These are phyloP conservation scores for Pezicula rhizophila DNA, from an alignment of 2,329 filamentous ascomycete species.

Conservation along the genomic window DNA sequence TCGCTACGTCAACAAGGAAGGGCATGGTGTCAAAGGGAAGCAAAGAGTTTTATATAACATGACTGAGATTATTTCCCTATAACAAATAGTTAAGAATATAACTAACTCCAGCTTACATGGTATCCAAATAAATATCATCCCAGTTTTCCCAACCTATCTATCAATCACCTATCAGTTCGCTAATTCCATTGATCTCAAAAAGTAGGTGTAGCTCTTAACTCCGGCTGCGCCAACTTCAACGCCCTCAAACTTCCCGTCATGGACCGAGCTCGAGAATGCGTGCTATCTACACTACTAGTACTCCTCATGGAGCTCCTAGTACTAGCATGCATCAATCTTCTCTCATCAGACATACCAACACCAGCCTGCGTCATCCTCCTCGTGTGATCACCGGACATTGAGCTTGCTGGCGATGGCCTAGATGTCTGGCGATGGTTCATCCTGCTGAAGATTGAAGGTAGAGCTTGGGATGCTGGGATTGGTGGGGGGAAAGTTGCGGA, in stretches of 20 bases:
- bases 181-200: slow-evolving; percentile 2
- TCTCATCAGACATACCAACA: neutral
- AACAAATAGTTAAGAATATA: too few species aligned
- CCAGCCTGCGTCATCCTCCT: neutral
- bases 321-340: neutral
- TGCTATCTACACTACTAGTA: neutral
- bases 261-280: slow-evolving; percentile 5
- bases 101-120: too few species aligned
- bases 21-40: too few species aligned
- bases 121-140: too few species aligned
- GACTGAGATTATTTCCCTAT: too few species aligned
- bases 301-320: neutral
- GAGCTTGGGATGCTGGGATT: slow-evolving; percentile 3
- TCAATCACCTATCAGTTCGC: too few species aligned
- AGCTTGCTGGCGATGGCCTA: neutral
- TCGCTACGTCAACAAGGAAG: too few species aligned
- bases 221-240: slow-evolving; percentile 12
- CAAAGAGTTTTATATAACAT: too few species aligned
- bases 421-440: slow-evolving; percentile 11
- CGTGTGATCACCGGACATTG: neutral
- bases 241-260: slow-evolving; percentile 9
- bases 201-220: slow-evolving; percentile 10
- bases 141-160: too few species aligned
- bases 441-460: slow-evolving; percentile 12
- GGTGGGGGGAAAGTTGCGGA: slow-evolving; percentile 1